A percentile compares a stretch with the other conserved stretches of the same genome.
These are phyloP conservation scores for Penicillium macrosclerotiorum DNA, from an alignment of 495 filamentous ascomycete genomes.

Conservation along the genomic window DNA sequence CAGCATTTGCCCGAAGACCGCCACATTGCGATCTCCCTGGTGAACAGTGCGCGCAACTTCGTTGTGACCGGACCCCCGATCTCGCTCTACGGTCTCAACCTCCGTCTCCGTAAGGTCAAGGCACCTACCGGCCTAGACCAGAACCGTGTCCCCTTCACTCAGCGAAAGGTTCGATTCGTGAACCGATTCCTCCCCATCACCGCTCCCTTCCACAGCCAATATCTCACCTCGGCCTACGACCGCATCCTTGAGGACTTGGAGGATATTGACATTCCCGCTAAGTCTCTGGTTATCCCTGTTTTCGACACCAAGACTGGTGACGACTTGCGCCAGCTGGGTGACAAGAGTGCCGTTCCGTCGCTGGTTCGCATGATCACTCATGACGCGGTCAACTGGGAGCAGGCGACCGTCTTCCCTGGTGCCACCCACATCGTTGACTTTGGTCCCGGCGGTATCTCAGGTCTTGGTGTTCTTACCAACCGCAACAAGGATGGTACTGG, in stretches of 20 bases:
- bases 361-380: conserved; percentile 91
- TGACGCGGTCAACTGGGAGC: conserved; percentile 91
- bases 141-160: conserved; percentile 87
- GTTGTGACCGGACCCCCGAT: conserved; percentile 95
- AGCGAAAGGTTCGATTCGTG: conserved; percentile 93
- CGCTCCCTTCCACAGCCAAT: conserved; percentile 95
- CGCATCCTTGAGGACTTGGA: conserved; percentile 84
- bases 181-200: conserved; percentile 98
- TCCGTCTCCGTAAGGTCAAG: conserved; percentile 92
- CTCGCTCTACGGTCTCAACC: conserved; percentile 92
- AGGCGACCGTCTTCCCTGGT: conserved; percentile 79
- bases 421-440: conserved; percentile 96
- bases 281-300: conserved; percentile 73
- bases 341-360: conserved; percentile 69
- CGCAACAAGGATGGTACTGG: conserved; percentile 98
- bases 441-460: conserved; percentile 92
- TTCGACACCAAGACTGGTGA: conserved; percentile 84
- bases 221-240: conserved; percentile 74
- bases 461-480: conserved; percentile 94
- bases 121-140: conserved; percentile 95
- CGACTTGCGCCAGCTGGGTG: conserved; percentile 67
- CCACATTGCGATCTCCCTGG: conserved; percentile 90
- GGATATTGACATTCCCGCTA: conserved; percentile 67
- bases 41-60: conserved; percentile 95
- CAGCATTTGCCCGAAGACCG: conserved; percentile 88